Conservation (phyloP, 2,329 filamentous ascomycete species). For the Alternaria longipes region DNA sequence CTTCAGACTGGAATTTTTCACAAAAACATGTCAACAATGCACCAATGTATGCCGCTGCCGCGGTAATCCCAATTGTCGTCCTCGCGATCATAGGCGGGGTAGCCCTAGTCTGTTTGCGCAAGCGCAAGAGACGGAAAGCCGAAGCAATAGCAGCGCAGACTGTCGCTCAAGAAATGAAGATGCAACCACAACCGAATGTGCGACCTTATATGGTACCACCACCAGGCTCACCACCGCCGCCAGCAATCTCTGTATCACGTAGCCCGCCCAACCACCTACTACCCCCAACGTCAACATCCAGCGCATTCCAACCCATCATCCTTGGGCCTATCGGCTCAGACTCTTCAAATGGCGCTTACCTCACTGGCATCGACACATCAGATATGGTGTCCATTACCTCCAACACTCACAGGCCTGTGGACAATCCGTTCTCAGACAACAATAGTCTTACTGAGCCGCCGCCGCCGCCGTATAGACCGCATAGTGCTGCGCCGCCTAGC, state of each 20-base stretch:
- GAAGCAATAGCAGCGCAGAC: conserved; percentile 16
- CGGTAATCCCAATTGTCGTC: conserved; percentile 34
- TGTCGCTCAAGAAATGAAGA: conserved; percentile 40
- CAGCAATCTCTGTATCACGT: conserved; percentile 14
- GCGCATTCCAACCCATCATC: conserved; percentile 41
- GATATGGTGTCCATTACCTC: conserved; percentile 45
- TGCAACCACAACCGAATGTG: conserved; percentile 18
- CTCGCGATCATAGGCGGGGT: conserved; percentile 36
- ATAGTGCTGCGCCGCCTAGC: conserved; percentile 42
- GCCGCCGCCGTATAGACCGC: conserved; percentile 50
- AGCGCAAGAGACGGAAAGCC: conserved; percentile 37
- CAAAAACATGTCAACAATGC: conserved; percentile 18
- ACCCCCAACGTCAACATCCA: conserved; percentile 24
- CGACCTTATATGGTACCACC: conserved; percentile 35
- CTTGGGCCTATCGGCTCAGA: conserved; percentile 45
- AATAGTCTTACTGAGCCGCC: conserved; percentile 45
- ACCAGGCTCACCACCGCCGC: conserved; percentile 4
- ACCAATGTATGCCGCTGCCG: conserved; percentile 37
- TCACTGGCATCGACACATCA: conserved; percentile 52
- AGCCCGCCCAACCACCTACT: conserved; percentile 26
- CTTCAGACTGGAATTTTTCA: conserved; percentile 5
- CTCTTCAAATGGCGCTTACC: conserved; percentile 45
- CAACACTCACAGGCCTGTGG: conserved; percentile 31
- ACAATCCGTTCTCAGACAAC: conserved; percentile 43
- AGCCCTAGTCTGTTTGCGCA: conserved; percentile 41